Evolutionary conservation across 2,329 filamentous ascomycete genomes (phyloP), one percentile per base, ranked within the genome.

Genomic region (Aspergillus fijiensis): DNA sequence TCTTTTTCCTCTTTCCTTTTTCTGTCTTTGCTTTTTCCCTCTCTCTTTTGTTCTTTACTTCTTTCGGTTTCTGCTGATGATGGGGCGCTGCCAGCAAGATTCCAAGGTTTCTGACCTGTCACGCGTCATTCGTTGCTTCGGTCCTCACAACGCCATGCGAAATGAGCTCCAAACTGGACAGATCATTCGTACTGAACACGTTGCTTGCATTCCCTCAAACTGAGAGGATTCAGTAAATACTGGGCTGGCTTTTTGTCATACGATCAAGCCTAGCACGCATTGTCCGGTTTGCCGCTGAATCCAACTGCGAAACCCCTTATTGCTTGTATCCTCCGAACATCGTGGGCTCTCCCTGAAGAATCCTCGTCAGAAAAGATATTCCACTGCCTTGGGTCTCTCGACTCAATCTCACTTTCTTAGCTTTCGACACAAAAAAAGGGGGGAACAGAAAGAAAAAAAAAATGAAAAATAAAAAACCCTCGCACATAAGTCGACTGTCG

Each of bases 81-180:
- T 19, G 39, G 39, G 16, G n/a, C 39, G 39, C 39, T 45, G 39
- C 50, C 29, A 51, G 51, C 45, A 10, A 60, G 57, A 54, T 31
- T 23, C 21, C 31, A 33, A 48, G 56, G 42, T 58, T 61, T 72
- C 65, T 70, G 70, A 74, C 63, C 63, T 67, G 70, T 74, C 70
- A 73, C 67, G 68, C 67, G 68, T 71, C 71, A 69, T 64, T 65
- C 60, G 47, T 62, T 27, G 45, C 54, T 59, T 59, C 45, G 25
- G 52, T 48, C 39, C 55, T 57, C 45, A 59, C 49, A 57, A 27
- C 39, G 45, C 57, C 59, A 61, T 57, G 57, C 55, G 35, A 62
- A 57, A 58, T 49, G 49, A 57, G 54, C 35, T 58, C 56, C 51
- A 47, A 35, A 58, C 50, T 60, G 56, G 57, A 66, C 61, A 42